Evolutionary conservation across 495 filamentous ascomycete species (phyloP).

Genomic region (Parachaetomium inaequale): DNA sequence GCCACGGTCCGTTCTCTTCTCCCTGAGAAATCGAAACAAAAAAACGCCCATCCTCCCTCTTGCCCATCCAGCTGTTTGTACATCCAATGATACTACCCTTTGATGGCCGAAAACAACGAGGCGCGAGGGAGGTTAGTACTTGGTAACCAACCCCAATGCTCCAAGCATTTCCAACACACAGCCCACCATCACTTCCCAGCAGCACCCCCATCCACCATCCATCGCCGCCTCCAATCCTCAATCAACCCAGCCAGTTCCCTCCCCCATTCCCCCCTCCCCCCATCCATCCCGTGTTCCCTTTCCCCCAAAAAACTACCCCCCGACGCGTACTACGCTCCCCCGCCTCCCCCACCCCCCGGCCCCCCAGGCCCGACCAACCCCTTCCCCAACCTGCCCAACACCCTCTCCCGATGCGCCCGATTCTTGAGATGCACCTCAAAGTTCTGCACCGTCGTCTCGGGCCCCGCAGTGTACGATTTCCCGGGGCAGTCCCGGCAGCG

Average conservation of each 20-base stretch:
- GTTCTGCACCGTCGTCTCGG: conserved; percentile 76
- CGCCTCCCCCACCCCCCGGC: background rate
- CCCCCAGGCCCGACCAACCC: background rate
- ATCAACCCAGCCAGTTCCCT: too few species aligned
- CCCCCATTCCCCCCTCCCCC: too few species aligned
- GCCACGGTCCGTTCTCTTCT: background rate
- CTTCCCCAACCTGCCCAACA: conserved; percentile 35
- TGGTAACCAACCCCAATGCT: background rate
- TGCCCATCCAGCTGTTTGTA: background rate
- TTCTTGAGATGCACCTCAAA: conserved; percentile 90
- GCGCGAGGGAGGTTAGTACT: background rate
- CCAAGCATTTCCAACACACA: background rate
- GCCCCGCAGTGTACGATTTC: conserved; percentile 86
- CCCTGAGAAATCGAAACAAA: background rate
- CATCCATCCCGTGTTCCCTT: too few species aligned
- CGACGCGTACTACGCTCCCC: background rate
- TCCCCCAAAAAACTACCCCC: background rate
- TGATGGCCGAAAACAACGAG: background rate
- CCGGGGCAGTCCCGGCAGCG: conserved; percentile 87
- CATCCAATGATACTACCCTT: background rate
- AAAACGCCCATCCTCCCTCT: background rate
- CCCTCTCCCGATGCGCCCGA: conserved; percentile 68
- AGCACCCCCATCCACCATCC: too few species aligned
- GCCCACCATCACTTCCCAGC: too few species aligned
- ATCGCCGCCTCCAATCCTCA: too few species aligned